These are phyloP conservation scores for Coriaria nepalensis DNA, from an alignment of 306 rosid species.

Conservation along the genomic window DNA sequence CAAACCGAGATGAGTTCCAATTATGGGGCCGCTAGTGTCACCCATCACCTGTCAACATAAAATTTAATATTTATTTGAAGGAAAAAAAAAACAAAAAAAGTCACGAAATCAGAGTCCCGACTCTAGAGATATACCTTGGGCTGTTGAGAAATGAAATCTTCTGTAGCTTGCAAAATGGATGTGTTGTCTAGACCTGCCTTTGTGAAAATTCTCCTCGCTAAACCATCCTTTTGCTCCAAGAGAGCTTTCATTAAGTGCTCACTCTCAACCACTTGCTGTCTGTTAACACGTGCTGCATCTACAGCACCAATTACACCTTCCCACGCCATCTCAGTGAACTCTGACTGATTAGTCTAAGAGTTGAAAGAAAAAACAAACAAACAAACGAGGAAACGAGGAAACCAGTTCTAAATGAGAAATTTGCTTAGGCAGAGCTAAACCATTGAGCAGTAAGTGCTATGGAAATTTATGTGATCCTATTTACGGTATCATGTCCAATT, in stretches of 20 bases:
- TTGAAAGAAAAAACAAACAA: neutral
- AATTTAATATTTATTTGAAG: neutral
- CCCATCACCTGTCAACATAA: conserved; percentile 48
- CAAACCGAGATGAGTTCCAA: conserved; percentile 47
- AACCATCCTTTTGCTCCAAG: conserved; percentile 87
- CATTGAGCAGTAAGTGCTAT: no score
- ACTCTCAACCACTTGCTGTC: conserved; percentile 81
- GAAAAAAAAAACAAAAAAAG: neutral
- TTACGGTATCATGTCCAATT: no score
- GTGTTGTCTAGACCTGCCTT: conserved; percentile 92
- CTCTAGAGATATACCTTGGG: conserved; percentile 49
- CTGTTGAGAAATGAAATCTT: conserved; percentile 64
- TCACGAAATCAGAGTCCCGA: neutral
- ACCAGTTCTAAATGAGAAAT: no score
- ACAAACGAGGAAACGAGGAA: no score
- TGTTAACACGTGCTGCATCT: conserved; percentile 63
- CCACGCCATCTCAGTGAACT: conserved; percentile 98
- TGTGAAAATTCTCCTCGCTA: conserved; percentile 75
- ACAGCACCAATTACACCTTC: conserved; percentile 76
- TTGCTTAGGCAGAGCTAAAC: no score
- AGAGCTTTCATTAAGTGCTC: conserved; percentile 96
- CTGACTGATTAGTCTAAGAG: conserved; percentile 42
- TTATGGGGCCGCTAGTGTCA: conserved; percentile 61
- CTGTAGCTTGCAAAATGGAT: conserved; percentile 77
- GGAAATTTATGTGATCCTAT: no score